A percentile compares a stretch with the other conserved stretches of the same genome.
Evolutionary conservation across 2,329 filamentous ascomycete species (phyloP).

Genomic region (Aspergillus caelatus): DNA sequence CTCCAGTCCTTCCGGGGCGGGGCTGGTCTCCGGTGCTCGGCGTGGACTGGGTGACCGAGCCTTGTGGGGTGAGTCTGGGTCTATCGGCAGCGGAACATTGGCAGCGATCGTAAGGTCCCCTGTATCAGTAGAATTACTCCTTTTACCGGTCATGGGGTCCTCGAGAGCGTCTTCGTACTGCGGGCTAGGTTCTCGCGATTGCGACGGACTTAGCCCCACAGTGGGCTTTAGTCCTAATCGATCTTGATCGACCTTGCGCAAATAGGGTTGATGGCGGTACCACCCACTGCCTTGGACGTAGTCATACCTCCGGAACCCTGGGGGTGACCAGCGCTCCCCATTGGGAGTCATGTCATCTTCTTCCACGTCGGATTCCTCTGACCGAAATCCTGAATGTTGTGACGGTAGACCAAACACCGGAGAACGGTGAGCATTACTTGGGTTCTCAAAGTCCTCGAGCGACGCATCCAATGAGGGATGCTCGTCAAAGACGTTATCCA

Average conservation of each 20-base stretch:
- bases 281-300: constrained; percentile 60
- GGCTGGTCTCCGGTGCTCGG: constrained; percentile 27
- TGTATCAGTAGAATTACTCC: constrained; percentile 26
- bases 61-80: constrained; percentile 60
- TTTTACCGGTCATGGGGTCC: constrained; percentile 35
- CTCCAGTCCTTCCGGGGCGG: constrained; percentile 39
- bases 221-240: constrained; percentile 47
- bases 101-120: constrained; percentile 34
- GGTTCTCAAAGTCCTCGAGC: constrained; percentile 64
- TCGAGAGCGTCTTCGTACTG: constrained; percentile 62
- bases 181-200: constrained; percentile 61
- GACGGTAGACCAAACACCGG: constrained; percentile 59
- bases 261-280: constrained; percentile 55
- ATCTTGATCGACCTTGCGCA: constrained; percentile 39
- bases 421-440: constrained; percentile 49
- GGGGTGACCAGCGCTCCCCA: constrained; percentile 64
- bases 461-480: constrained; percentile 63
- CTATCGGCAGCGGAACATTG: constrained; percentile 59
- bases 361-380: constrained; percentile 50
- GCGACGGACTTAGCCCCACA: constrained; percentile 48
- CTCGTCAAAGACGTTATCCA: constrained; percentile 57
- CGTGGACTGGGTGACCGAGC: constrained; percentile 59
- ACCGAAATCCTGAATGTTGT: constrained; percentile 67
- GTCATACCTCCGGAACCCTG: constrained; percentile 59
- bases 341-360: constrained; percentile 39